Base-by-base conservation (phyloP, 257 asterid species). In the Leonotis leonurus region DNA sequence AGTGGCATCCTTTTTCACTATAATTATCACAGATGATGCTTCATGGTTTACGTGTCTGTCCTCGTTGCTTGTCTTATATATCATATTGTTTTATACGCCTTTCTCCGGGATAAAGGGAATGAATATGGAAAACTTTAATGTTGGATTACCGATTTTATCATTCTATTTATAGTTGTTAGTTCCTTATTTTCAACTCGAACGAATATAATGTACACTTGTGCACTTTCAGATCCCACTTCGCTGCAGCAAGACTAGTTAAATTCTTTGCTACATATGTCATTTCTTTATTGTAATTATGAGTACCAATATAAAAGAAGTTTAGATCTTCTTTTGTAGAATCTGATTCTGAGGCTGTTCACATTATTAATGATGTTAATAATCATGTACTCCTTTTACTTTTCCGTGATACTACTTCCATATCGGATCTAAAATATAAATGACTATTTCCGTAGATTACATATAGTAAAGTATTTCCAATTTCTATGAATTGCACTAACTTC, bases 401-500 rank as follows among this genome's bases (percentile, higher is more conserved):
- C 21, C 14, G 4, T 69, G 35, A 43, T 67, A 29, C 45, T 4
- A 20, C 56, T 61, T 13, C 37, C 43, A 46, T 18, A 51, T 56
- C 56, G 41, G 25, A 8, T 69, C 37, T 56, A 32, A 17, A 53
- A 55, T 25, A 43, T 16, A 50, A 51, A 51, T 30, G 37, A n/a
- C 13, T 44, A 17, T 56, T 14, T 41, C 48, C 6, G 16, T 41
- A 29, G 29, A 33, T 9, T 30, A 8, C 9, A 43, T 8, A 50
- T 17, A 30, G 24, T 46, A 45, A 26, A 45, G 25, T 11, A 1
- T 32, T 52, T 37, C 64, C 13, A 8, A 37, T 39, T 8, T 32
- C 26, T 30, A 39, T 5, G 16, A 21, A 44, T 17, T 39, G 56
- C 21, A 60, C 21, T 66, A 69, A 64, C 61, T 59, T 62, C 56